Evolutionary conservation across 805 yeast species (phyloP).

Genomic region (Teunomyces aglyptinius): DNA sequence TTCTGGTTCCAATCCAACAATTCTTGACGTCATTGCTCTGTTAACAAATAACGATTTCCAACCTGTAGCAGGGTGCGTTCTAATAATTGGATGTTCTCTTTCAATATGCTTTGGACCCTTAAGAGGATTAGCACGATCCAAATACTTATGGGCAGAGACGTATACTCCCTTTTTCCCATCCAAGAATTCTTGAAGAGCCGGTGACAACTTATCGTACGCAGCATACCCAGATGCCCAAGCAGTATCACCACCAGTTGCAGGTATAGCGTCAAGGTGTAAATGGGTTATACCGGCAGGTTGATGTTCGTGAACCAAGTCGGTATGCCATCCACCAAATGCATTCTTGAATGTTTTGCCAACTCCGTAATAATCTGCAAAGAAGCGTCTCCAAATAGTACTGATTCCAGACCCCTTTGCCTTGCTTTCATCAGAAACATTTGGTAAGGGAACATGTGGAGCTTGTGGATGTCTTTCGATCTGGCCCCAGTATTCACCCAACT

Average conservation of each 20-base stretch:
- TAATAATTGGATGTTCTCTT: slow-evolving; percentile 58
- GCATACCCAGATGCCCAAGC: slow-evolving; percentile 53
- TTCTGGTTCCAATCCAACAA: slow-evolving; percentile 50
- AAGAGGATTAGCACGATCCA: slow-evolving; percentile 46
- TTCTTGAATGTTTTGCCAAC: slow-evolving; percentile 1
- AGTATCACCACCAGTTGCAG: slow-evolving; percentile 54
- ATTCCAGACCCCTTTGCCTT: slow-evolving; percentile 9
- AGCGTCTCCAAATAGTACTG: slow-evolving; percentile 9
- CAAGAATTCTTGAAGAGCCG: slow-evolving; percentile 44
- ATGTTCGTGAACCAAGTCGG: slow-evolving; percentile 54
- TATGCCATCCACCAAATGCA: slow-evolving; percentile 38
- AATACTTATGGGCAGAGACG: slow-evolving; percentile 41
- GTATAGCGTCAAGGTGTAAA: slow-evolving; percentile 51
- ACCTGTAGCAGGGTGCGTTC: slow-evolving; percentile 67
- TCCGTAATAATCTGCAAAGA: slow-evolving; percentile 7
- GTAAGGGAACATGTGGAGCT: slow-evolving; percentile 24
- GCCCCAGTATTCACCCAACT: slow-evolving; percentile 47
- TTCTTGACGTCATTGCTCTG: slow-evolving; percentile 49
- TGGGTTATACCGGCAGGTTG: slow-evolving; percentile 58
- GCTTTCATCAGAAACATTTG: slow-evolving; percentile 1
- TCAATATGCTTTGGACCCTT: slow-evolving; percentile 48
- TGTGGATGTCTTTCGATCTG: slow-evolving; percentile 42
- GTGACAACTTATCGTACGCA: slow-evolving; percentile 53
- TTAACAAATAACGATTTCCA: slow-evolving; percentile 58
- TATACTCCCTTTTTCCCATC: slow-evolving; percentile 45